These are phyloP conservation scores for Candida insectalens DNA, from an alignment of 805 yeast species.

Conservation along the genomic window DNA sequence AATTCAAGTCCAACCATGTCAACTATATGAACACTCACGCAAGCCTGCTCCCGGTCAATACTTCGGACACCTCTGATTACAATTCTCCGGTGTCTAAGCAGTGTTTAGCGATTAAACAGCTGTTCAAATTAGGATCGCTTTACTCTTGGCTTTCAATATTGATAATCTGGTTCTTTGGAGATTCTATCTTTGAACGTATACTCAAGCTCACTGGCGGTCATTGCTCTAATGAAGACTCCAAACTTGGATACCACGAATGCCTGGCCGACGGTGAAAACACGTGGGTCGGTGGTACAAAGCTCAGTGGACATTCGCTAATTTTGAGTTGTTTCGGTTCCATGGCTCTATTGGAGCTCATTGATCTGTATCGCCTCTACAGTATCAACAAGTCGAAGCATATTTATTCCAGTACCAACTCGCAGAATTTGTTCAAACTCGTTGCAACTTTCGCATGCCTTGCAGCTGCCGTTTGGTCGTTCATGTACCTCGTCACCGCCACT, in stretches of 20 bases:
- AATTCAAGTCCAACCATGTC: slow-evolving; percentile 3
- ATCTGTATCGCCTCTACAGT: neutral
- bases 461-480: slow-evolving; percentile 25
- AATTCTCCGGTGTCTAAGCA: neutral
- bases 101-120: slow-evolving; percentile 9
- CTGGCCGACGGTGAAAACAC: slow-evolving; percentile 11
- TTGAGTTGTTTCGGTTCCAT: slow-evolving; percentile 25
- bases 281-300: slow-evolving; percentile 32
- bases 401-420: neutral
- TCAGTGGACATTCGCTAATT: slow-evolving; percentile 33
- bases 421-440: neutral
- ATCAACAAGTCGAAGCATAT: neutral
- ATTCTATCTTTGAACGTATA: slow-evolving; percentile 23
- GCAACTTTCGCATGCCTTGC: neutral
- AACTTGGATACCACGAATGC: slow-evolving; percentile 14
- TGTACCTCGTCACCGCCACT: slow-evolving; percentile 34
- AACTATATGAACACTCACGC: slow-evolving; percentile 2
- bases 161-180: slow-evolving; percentile 26
- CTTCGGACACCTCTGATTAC: slow-evolving; percentile 3
- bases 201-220: slow-evolving; percentile 29
- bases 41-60: slow-evolving; percentile 9
- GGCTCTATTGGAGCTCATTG: slow-evolving; percentile 13
- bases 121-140: slow-evolving; percentile 11
- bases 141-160: slow-evolving; percentile 14
- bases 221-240: slow-evolving; percentile 19